Conservation (phyloP, 495 filamentous ascomycete species). For the Glonium stellatum region DNA sequence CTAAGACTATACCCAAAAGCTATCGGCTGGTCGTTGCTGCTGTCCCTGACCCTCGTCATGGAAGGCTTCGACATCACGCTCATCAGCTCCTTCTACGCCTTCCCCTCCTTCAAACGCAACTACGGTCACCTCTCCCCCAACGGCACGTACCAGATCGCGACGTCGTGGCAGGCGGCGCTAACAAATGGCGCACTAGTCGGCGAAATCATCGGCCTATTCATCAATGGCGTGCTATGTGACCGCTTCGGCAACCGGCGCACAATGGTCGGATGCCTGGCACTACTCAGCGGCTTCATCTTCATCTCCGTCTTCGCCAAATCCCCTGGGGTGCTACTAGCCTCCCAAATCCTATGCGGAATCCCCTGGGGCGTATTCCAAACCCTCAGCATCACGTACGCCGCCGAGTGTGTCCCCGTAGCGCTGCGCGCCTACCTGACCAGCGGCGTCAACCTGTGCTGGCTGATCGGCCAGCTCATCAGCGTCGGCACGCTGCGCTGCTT, state of each 20-base stretch:
- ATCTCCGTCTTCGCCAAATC: slow-evolving; percentile 73
- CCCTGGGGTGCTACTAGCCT: slow-evolving; percentile 60
- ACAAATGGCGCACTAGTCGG: slow-evolving; percentile 61
- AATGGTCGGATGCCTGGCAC: slow-evolving; percentile 58
- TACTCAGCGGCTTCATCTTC: slow-evolving; percentile 61
- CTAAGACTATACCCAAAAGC: slow-evolving; percentile 52
- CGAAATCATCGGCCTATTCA: slow-evolving; percentile 67
- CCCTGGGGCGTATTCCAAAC: slow-evolving; percentile 83
- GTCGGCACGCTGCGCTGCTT: slow-evolving; percentile 65
- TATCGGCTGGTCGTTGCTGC: slow-evolving; percentile 52
- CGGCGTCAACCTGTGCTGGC: slow-evolving; percentile 81
- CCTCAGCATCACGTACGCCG: slow-evolving; percentile 70
- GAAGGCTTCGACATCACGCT: slow-evolving; percentile 58
- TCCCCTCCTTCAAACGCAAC: slow-evolving; percentile 54
- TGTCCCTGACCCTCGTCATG: slow-evolving; percentile 58
- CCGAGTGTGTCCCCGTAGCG: slow-evolving; percentile 68
- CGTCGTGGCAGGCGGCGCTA: slow-evolving; percentile 70
- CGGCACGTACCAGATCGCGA: slow-evolving; percentile 61
- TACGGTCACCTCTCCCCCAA: slow-evolving; percentile 53
- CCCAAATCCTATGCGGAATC: slow-evolving; percentile 70
- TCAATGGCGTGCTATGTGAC: slow-evolving; percentile 72
- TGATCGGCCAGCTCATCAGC: slow-evolving; percentile 67
- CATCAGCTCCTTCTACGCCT: slow-evolving; percentile 43
- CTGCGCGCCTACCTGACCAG: slow-evolving; percentile 69
- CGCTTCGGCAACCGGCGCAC: slow-evolving; percentile 68